A percentile compares a stretch with the other conserved stretches of the same genome.
Conservation (phyloP, 768 basidiomycete species). For the Termitomyces sp. region DNA sequence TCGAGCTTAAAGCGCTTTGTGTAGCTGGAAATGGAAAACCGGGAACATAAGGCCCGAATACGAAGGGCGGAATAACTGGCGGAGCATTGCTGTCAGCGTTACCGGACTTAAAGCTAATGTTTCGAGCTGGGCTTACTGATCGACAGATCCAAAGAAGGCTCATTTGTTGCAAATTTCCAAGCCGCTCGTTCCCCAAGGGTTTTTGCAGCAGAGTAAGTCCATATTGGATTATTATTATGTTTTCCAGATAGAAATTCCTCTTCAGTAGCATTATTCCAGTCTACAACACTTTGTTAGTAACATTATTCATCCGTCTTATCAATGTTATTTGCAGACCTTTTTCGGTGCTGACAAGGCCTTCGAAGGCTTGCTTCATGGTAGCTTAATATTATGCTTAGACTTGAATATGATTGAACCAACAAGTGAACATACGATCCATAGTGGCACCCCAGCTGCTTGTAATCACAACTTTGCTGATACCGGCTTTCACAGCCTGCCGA, state of each 20-base stretch:
- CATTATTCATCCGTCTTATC: neutral
- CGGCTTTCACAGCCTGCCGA: constrained; percentile 30
- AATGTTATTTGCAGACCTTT: constrained; percentile 15
- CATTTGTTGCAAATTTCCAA: constrained; percentile 34
- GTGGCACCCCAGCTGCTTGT: constrained; percentile 27
- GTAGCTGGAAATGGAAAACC: constrained; percentile 16
- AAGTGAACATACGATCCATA: constrained; percentile 10
- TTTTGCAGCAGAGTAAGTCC: constrained; percentile 34
- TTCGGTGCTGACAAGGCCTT: constrained; percentile 18
- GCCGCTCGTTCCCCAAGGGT: constrained; percentile 32
- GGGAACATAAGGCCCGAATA: constrained; percentile 29
- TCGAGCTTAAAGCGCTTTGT: constrained; percentile 22
- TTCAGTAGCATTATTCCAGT: constrained; percentile 28
- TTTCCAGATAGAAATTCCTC: constrained; percentile 24
- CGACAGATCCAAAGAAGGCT: constrained; percentile 32
- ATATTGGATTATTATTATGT: constrained; percentile 10
- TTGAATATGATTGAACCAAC: neutral
- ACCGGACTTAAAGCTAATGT: neutral
- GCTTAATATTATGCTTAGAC: constrained; percentile 1
- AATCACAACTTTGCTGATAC: constrained; percentile 26
- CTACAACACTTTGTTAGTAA: constrained; percentile 14
- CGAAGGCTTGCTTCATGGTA: constrained; percentile 13
- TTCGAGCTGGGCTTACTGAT: constrained; percentile 21
- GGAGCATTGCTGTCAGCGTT: neutral
- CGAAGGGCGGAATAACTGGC: constrained; percentile 28